Percentiles rank a stretch among this genome's conserved stretches.
Conservation (phyloP, 2,329 filamentous ascomycete genomes). For the Capronia coronata region DNA sequence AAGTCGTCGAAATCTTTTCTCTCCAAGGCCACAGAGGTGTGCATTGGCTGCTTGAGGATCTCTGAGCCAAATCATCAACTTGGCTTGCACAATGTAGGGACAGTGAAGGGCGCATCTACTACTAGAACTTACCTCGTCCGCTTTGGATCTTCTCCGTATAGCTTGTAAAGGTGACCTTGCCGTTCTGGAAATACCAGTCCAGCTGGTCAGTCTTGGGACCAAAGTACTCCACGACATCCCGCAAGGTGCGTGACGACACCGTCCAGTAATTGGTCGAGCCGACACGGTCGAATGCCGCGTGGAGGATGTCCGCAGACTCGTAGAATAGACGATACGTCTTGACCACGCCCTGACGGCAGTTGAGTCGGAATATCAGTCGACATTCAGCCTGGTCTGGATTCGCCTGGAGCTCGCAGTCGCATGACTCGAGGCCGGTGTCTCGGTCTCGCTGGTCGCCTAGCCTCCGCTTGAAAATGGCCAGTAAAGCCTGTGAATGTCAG, state of each 20-base stretch:
- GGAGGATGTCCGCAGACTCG: constrained; percentile 55
- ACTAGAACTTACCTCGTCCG: constrained; percentile 46
- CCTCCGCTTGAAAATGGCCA: constrained; percentile 58
- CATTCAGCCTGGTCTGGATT: constrained; percentile 52
- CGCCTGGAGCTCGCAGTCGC: constrained; percentile 56
- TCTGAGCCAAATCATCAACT: constrained; percentile 38
- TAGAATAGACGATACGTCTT: constrained; percentile 61
- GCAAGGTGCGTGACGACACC: constrained; percentile 51
- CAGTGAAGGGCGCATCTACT: not conserved
- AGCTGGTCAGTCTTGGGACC: constrained; percentile 58
- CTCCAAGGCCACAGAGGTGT: constrained; percentile 58
- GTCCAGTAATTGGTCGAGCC: constrained; percentile 53
- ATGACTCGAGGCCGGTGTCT: constrained; percentile 55
- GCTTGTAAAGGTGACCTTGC: constrained; percentile 56
- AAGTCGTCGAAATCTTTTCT: constrained; percentile 57
- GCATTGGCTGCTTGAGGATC: constrained; percentile 57
- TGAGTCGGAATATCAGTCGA: constrained; percentile 55
- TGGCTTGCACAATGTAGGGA: no score
- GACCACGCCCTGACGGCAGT: constrained; percentile 57
- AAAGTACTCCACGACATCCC: constrained; percentile 59
- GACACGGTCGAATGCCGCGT: constrained; percentile 56
- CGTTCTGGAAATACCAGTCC: constrained; percentile 54
- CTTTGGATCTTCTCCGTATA: constrained; percentile 59
- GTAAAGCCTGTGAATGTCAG: constrained; percentile 40
- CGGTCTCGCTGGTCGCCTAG: constrained; percentile 49